Conservation (phyloP, 768 basidiomycete genomes). For the Chalciporus piperatus region DNA sequence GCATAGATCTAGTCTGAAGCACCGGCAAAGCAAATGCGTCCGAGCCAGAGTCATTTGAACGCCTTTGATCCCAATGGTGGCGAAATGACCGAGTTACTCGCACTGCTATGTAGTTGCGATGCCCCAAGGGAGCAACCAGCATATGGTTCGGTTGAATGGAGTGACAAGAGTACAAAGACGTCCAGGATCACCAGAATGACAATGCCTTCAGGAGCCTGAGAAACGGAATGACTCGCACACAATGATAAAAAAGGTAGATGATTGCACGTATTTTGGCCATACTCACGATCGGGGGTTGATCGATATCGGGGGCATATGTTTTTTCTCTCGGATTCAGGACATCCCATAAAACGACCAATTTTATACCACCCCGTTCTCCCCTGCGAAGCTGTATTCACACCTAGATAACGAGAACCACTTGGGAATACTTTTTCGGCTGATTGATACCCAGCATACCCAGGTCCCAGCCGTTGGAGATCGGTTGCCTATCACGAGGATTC, state of each 20-base stretch:
- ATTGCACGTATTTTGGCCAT: background rate
- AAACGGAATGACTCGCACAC: constrained; percentile 1
- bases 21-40: background rate
- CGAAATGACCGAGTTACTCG: no score
- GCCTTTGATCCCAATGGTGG: no score
- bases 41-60: background rate
- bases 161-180: background rate
- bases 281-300: constrained; percentile 2
- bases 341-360: constrained; percentile 1
- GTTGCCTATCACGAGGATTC: constrained; percentile 3
- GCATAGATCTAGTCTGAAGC: no score
- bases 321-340: background rate
- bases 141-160: background rate
- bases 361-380: background rate
- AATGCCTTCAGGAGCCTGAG: background rate
- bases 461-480: background rate
- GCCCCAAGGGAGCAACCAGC: background rate
- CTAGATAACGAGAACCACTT: background rate
- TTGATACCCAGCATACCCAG: constrained; percentile 1
- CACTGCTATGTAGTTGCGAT: background rate
- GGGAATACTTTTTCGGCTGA: background rate
- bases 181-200: constrained; percentile 3
- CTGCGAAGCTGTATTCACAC: constrained; percentile 2
- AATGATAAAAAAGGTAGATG: constrained; percentile 4
- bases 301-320: background rate